These are phyloP conservation scores for Microstegium vimineum DNA, from an alignment of 176 grass and related monocot species.

Conservation along the genomic window DNA sequence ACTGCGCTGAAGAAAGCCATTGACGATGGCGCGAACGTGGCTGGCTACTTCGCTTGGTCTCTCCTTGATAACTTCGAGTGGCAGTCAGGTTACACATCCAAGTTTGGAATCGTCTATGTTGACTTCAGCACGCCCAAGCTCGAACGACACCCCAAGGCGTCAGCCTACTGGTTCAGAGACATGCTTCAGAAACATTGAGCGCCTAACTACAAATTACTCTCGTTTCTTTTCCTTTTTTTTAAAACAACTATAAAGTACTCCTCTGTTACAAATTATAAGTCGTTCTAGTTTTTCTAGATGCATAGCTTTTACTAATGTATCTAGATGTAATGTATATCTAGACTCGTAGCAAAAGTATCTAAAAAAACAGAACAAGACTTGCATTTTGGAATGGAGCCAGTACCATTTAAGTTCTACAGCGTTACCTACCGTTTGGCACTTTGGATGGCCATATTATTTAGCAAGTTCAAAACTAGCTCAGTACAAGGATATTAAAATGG, in stretches of 20 bases:
- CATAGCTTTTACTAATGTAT: no score
- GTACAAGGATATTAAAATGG: not conserved
- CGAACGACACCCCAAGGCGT: slow-evolving; percentile 50
- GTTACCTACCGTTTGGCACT: no score
- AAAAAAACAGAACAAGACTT: no score
- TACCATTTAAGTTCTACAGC: no score
- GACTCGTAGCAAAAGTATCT: no score
- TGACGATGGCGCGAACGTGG: slow-evolving; percentile 46
- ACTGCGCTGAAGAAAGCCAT: slow-evolving; percentile 47
- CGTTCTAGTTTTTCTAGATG: no score
- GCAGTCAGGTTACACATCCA: slow-evolving; percentile 47
- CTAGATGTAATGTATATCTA: no score
- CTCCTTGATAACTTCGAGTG: slow-evolving; percentile 69
- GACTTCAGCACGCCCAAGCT: slow-evolving; percentile 40
- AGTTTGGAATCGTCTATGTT: slow-evolving; percentile 59
- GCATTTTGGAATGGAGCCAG: no score
- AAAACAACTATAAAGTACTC: no score
- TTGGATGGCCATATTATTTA: not conserved
- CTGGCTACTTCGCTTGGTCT: slow-evolving; percentile 74
- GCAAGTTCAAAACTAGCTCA: not conserved
- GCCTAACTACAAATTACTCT: not conserved
- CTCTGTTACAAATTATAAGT: no score
- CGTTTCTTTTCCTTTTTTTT: no score
- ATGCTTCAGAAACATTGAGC: slow-evolving; percentile 27
- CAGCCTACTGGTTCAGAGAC: slow-evolving; percentile 63